A percentile compares a stretch with the other conserved stretches of the same genome.
Conservation (phyloP, 176 grass and related monocot species). For the Oryza glaberrima region DNA sequence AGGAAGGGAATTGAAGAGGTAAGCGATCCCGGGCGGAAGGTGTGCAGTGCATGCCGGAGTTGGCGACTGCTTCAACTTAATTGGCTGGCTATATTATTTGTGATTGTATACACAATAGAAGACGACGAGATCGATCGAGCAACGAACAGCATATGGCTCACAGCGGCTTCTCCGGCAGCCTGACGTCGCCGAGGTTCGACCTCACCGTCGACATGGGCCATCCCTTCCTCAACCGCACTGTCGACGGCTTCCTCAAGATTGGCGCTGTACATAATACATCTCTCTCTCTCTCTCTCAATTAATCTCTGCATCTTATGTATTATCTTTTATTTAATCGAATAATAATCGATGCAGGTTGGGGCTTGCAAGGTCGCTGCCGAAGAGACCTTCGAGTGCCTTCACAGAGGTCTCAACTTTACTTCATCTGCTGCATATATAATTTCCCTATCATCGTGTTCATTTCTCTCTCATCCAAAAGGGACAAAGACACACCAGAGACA, state of each 20-base stretch:
- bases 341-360: slow-evolving; percentile 38
- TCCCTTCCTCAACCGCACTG: slow-evolving; percentile 64
- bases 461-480: not conserved
- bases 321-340: not conserved
- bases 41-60: not conserved
- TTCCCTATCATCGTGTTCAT: not conserved
- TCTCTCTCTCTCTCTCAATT: not conserved
- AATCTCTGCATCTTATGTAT: not conserved
- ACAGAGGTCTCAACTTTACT: slow-evolving; percentile 35
- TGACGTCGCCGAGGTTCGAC: slow-evolving; percentile 45
- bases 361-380: slow-evolving; percentile 64
- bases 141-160: not conserved
- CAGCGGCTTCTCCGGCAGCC: not conserved
- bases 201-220: slow-evolving; percentile 64
- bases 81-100: no score
- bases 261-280: slow-evolving; percentile 32
- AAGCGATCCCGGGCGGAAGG: not conserved
- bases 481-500: not conserved
- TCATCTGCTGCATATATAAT: not conserved
- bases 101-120: no score
- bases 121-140: no score
- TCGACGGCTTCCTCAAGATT: slow-evolving; percentile 76
- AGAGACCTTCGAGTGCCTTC: slow-evolving; percentile 60
- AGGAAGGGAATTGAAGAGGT: not conserved
- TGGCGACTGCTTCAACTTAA: not conserved